Percentiles rank a stretch among this genome's conserved stretches.
These are phyloP conservation scores for Penstemon eatonii DNA, from an alignment of 257 asterid species.

Conservation along the genomic window DNA sequence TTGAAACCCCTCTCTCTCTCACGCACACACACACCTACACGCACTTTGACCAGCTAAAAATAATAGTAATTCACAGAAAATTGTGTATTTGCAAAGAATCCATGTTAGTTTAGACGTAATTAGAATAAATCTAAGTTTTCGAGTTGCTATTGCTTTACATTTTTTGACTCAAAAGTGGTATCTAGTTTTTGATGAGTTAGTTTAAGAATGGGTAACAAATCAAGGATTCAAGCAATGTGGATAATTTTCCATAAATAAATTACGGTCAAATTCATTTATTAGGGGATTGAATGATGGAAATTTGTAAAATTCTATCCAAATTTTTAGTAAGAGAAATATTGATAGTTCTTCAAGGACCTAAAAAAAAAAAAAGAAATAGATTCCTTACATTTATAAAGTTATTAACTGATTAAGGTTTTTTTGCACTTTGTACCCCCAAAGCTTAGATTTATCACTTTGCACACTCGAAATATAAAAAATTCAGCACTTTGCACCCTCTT, in stretches of 20 bases:
- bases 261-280: not conserved
- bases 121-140: not conserved
- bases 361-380: no score
- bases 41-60: not conserved
- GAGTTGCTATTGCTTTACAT: not conserved
- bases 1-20: slow-evolving; percentile 31
- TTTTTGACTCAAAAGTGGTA: not conserved
- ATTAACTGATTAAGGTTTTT: no score
- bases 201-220: not conserved
- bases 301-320: no score
- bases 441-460: no score
- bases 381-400: no score
- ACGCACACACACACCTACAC: slow-evolving; percentile 22
- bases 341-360: no score
- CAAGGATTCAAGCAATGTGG: not conserved
- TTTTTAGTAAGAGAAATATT: no score
- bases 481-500: no score
- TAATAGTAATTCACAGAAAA: no score
- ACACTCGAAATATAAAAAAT: no score
- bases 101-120: not conserved
- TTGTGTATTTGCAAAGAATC: not conserved
- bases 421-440: no score
- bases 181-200: not conserved
- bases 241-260: not conserved
- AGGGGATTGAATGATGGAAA: not conserved